Evolutionary conservation across 179 eudicot genomes (phyloP).

Genomic region (Silene coronaria): DNA sequence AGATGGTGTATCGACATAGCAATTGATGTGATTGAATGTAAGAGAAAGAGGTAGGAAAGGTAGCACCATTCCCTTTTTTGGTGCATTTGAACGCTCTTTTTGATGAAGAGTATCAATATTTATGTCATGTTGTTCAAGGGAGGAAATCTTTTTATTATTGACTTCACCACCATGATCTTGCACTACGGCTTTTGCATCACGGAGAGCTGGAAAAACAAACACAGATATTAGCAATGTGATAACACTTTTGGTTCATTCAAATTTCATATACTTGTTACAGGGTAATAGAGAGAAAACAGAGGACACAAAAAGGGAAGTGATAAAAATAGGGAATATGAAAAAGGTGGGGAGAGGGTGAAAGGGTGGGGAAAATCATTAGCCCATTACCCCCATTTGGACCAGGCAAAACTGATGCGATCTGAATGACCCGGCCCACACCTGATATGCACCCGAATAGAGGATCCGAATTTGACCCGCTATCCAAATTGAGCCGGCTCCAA

Average conservation of each 20-base stretch:
- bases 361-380: too few species aligned
- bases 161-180: constrained; percentile 27
- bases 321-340: too few species aligned
- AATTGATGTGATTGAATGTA: constrained; percentile 66
- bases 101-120: constrained; percentile 7
- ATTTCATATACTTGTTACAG: too few species aligned
- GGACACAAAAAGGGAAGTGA: too few species aligned
- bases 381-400: too few species aligned
- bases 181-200: constrained; percentile 41
- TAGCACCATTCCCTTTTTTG: constrained; percentile 61
- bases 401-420: too few species aligned
- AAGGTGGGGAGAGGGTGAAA: too few species aligned
- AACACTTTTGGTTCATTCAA: neutral
- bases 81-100: constrained; percentile 7
- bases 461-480: too few species aligned
- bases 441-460: too few species aligned
- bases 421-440: too few species aligned
- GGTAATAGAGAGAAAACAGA: too few species aligned
- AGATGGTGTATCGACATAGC: constrained; percentile 75
- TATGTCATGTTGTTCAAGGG: constrained; percentile 12
- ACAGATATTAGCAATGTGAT: neutral
- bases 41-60: constrained; percentile 77
- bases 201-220: constrained; percentile 39
- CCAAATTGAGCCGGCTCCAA: too few species aligned
- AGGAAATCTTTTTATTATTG: constrained; percentile 16